Base-by-base conservation (phyloP, 192 early-diverging fungal species). In the Rhizoclosmatium globosum region DNA sequence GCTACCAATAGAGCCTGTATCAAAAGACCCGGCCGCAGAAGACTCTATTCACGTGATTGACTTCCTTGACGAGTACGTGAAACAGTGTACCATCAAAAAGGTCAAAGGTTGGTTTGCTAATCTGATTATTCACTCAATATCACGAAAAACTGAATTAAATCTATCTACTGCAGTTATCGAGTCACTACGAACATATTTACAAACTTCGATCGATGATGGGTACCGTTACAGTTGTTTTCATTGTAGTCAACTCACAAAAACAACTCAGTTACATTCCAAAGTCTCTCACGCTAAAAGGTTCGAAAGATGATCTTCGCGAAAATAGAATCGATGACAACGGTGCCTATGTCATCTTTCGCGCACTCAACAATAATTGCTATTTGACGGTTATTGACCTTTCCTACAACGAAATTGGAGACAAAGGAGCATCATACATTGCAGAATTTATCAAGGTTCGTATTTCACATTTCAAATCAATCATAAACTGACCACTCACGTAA, bases 361-460 rank as follows among this genome's bases (percentile, higher is more conserved):
- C 86, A 2, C 15, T 87, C 9, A 17, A 76, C 41, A 58, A 66
- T n/a, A 78, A 78, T 41, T 67, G 38, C 17, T 88, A 85, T 64
- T 48, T 88, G 11, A 74, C 71, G 3, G 73, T 82, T 21, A 64
- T 88, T 9, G 83, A 86, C 68, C 60, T 88, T 70, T 69, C 71
- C 21, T 88, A 68, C 64, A 88, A 88, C 78, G 85, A 86, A 43
- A 85, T 88, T 57, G 83, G 82, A 2, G 83, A 88, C 71, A 73
- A 69, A 45, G 87, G 87, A 11, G 87, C 85, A 3, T 61, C 11
- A 0, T 13, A n/a, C 17, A 38, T 88, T 17, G 87, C 85, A 6
- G 68, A 50, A 31, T 88, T 81, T 57, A 19, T 88, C 38, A 85
- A 84, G 82, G 87, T 88, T 48, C 19, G 21, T 21, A n/a, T 9